Base-by-base conservation (phyloP, 2,329 filamentous ascomycete genomes). In the Stagonosporopsis chrysanthemi region DNA sequence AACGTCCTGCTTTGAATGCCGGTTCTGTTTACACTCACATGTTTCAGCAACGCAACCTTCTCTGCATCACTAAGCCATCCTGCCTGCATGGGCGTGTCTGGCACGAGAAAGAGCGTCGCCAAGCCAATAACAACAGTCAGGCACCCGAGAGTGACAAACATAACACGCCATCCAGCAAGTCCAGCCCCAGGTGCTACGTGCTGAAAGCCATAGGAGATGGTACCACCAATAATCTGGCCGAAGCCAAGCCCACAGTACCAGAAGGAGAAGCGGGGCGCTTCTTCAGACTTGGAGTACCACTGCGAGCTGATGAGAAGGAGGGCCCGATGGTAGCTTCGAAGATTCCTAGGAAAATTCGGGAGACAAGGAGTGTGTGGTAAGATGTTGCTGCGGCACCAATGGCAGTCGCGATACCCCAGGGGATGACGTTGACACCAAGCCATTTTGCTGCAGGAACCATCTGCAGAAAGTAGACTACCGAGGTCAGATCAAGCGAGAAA, bases 21-120 rank as follows among this genome's bases (percentile, higher is more conserved):
- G 51, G 90, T 90, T 73, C 91, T 86, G 65, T 92, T 92, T 29
- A 85, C 82, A 0, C 89, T 83, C 4, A 92, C 83, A 0, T 90
- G 82, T 60, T 90, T 89, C 17, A 91, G 77, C 0, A 87, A 87
- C 22, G 53, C 65, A 8, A 75, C 46, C 49, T 78, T 76, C 56
- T 78, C 77, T 17, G 54, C 66, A 39, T 72, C 65, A 11, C 64
- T 68, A 9, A 79, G 63, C 24, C 67, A 67, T 4, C 68, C 67
- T 63, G 54, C 87, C 15, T 69, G 73, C 73, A 78, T 76, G 2
- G 74, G 76, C 33, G 74, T 78, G 56, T 79, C 75, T 0, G 77
- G 77, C 0, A 80, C 63, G 48, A 75, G 72, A 4, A 75, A 9
- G n/a, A 76, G 43, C 19, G 75, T 72, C 22, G 64, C 56, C 24